Conservation (phyloP, 768 basidiomycete genomes). For the Mycena indigotica region DNA sequence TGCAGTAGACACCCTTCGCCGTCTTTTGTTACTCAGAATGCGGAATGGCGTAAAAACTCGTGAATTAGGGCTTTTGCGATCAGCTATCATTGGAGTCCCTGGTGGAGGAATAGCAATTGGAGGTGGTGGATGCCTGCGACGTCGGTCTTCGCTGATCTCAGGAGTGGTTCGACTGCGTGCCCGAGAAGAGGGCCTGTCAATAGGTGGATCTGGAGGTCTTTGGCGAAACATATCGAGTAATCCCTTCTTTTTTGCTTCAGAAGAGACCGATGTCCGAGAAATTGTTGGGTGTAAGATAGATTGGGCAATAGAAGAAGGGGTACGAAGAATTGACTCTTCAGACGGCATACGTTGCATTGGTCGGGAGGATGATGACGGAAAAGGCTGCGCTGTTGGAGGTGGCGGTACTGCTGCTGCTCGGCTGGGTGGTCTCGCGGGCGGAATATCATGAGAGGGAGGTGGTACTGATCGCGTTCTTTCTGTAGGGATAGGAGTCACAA, state of each 20-base stretch:
- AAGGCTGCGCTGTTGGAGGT: not conserved
- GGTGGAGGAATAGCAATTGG: constrained; percentile 24
- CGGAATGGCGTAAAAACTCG: constrained; percentile 66
- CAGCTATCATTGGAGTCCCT: constrained; percentile 34
- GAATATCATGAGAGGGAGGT: not conserved
- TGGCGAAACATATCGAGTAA: constrained; percentile 32
- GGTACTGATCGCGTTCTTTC: not conserved
- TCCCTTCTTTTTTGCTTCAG: constrained; percentile 40
- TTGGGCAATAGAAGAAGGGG: constrained; percentile 65
- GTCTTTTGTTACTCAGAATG: constrained; percentile 56
- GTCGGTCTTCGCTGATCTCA: constrained; percentile 18
- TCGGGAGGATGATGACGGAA: constrained; percentile 1
- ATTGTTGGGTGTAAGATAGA: constrained; percentile 45
- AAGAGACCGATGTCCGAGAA: constrained; percentile 42
- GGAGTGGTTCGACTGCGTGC: constrained; percentile 19
- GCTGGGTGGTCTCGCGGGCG: not conserved
- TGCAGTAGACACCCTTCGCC: constrained; percentile 70
- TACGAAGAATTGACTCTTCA: constrained; percentile 58
- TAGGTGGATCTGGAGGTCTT: not conserved
- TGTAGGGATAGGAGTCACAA: not conserved
- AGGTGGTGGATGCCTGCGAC: constrained; percentile 10
- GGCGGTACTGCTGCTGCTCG: constrained; percentile 1
- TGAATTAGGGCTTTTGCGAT: constrained; percentile 43
- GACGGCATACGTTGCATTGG: constrained; percentile 37
- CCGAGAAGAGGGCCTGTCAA: constrained; percentile 19